phyloP scores from a whole-genome alignment of 2,329 filamentous ascomycete species.

The Sclerotinia subarctica region DNA sequence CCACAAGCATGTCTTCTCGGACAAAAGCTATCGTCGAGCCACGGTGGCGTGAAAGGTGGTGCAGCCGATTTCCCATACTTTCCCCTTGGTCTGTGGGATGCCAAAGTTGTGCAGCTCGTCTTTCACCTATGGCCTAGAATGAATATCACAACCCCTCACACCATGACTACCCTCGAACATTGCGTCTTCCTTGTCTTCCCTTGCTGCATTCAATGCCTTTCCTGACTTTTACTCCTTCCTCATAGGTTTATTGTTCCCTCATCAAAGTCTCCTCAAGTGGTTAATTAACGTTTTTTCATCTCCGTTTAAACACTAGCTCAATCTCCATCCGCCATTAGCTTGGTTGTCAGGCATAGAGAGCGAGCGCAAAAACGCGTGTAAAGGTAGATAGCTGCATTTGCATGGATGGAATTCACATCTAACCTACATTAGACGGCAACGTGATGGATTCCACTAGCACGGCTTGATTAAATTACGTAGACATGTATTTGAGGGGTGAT shows the following conservation, averaged over 20 bases:
- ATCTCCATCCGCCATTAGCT: neutral
- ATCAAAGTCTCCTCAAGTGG: neutral
- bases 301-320: neutral
- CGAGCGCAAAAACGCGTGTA: neutral
- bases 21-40: neutral
- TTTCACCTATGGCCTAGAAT: neutral
- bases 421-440: neutral
- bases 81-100: neutral
- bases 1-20: neutral
- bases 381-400: neutral
- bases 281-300: neutral
- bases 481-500: neutral
- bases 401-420: neutral
- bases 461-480: slow-evolving; percentile 1
- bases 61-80: neutral
- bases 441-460: neutral
- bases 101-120: neutral
- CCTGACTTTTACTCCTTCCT: neutral
- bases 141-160: neutral
- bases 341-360: neutral
- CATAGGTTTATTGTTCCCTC: neutral
- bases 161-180: neutral
- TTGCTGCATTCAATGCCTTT: neutral
- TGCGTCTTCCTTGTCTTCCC: neutral
- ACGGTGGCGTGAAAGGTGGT: slow-evolving; percentile 1